These are phyloP conservation scores for Dendrobium catenatum DNA, from an alignment of 106 monocot genomes.

Conservation along the genomic window DNA sequence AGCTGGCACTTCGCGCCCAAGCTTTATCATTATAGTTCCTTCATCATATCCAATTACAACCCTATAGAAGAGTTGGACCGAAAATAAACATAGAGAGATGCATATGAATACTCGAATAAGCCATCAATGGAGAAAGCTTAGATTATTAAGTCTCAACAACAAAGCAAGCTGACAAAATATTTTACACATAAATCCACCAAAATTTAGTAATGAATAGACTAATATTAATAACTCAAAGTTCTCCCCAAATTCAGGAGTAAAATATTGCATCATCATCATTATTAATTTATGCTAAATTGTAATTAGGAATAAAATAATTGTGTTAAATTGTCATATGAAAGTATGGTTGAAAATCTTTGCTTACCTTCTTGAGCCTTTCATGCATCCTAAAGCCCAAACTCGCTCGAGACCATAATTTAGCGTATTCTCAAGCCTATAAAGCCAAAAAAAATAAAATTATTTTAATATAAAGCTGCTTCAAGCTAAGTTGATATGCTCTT, in stretches of 20 bases:
- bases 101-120: not conserved
- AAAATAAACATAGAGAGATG: not conserved
- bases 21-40: slow-evolving; percentile 97
- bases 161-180: not conserved
- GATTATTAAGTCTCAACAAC: not conserved
- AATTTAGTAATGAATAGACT: not conserved
- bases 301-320: not conserved
- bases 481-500: not conserved
- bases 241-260: not conserved
- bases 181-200: not conserved
- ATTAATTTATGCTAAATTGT: not conserved
- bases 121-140: not conserved
- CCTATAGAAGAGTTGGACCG: slow-evolving; percentile 20
- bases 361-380: slow-evolving; percentile 83
- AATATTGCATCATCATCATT: not conserved
- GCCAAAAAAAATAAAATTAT: not conserved
- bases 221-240: not conserved
- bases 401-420: slow-evolving; percentile 87
- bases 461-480: not conserved
- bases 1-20: slow-evolving; percentile 92
- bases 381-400: slow-evolving; percentile 78
- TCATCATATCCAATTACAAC: slow-evolving; percentile 98
- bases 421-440: slow-evolving; percentile 69
- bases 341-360: not conserved
- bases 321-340: not conserved